A percentile compares a stretch with the other conserved stretches of the same genome.
Evolutionary conservation across 305 asterid genomes (phyloP).

Genomic region (Solanum aculeatissimum): DNA sequence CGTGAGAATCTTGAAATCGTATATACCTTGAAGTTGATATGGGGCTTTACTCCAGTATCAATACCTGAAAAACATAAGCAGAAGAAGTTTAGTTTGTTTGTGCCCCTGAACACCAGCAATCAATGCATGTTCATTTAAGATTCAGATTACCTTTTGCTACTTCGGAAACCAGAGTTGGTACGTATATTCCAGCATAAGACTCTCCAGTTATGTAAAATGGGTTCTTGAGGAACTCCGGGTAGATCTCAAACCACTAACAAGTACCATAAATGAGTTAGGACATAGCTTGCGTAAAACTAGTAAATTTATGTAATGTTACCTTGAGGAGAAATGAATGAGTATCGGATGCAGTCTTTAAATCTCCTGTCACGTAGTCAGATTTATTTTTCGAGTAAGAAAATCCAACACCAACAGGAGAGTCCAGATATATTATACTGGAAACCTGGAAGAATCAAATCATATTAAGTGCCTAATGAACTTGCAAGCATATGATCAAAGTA

Average conservation of each 20-base stretch:
- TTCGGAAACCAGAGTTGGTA: constrained; percentile 85
- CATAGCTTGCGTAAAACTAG: background rate
- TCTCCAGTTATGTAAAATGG: constrained; percentile 81
- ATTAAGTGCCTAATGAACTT: background rate
- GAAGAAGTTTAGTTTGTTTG: background rate
- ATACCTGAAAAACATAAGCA: constrained; percentile 36
- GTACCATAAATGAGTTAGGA: background rate
- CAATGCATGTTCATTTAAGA: background rate
- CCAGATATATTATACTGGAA: constrained; percentile 16
- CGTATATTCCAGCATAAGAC: constrained; percentile 93
- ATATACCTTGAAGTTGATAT: constrained; percentile 73
- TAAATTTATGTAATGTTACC: constrained; percentile 21
- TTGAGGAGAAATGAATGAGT: constrained; percentile 84
- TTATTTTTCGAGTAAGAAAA: constrained; percentile 55
- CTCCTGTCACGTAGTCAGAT: constrained; percentile 73
- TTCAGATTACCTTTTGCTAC: constrained; percentile 58
- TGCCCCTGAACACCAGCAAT: background rate
- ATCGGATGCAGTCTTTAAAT: constrained; percentile 72
- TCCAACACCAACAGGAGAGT: constrained; percentile 47
- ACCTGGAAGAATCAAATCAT: constrained; percentile 29
- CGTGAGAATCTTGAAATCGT: background rate
- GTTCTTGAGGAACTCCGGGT: constrained; percentile 61
- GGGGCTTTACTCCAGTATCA: constrained; percentile 53
- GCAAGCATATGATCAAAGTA: background rate
- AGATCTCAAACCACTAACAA: constrained; percentile 86